A percentile compares a stretch with the other conserved stretches of the same genome.
Evolutionary conservation across 23 red algal species (phyloP).

Genomic region (Cyanidiococcus yangmingshanensis): DNA sequence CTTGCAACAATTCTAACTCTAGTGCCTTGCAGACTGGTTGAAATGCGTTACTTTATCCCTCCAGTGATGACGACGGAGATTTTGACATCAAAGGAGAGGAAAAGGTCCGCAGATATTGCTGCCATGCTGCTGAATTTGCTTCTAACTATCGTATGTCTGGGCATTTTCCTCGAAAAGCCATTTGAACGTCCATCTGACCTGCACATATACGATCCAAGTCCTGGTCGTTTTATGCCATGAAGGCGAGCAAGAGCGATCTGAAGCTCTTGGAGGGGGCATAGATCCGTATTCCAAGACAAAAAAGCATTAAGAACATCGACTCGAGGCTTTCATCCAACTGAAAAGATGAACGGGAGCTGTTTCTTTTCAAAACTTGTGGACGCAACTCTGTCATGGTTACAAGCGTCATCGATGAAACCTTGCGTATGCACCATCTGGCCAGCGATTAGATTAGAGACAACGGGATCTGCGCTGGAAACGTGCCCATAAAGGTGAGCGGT

Average conservation of each 20-base stretch:
- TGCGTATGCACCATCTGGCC: too few species aligned
- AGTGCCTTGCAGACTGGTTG: constrained; percentile 41
- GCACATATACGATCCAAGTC: constrained; percentile 53
- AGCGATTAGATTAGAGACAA: too few species aligned
- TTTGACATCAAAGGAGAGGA: background rate
- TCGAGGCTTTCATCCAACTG: too few species aligned
- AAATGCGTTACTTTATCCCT: constrained; percentile 66
- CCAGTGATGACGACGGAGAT: constrained; percentile 20
- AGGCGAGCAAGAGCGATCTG: background rate
- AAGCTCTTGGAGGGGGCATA: too few species aligned
- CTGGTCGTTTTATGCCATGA: constrained; percentile 68
- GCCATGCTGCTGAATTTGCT: constrained; percentile 17
- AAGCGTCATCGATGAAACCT: too few species aligned
- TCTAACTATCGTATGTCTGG: constrained; percentile 34
- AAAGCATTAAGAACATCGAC: too few species aligned
- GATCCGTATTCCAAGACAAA: too few species aligned
- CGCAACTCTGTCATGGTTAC: too few species aligned
- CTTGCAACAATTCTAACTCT: constrained; percentile 16
- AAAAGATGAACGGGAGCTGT: too few species aligned
- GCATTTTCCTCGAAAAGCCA: constrained; percentile 44
- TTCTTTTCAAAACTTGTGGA: too few species aligned
- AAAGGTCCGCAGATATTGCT: background rate
- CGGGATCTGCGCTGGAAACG: too few species aligned
- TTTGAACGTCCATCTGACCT: constrained; percentile 42
- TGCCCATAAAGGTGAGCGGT: too few species aligned